Conservation (phyloP, 257 asterid species). For the Primulina tabacum region DNA sequence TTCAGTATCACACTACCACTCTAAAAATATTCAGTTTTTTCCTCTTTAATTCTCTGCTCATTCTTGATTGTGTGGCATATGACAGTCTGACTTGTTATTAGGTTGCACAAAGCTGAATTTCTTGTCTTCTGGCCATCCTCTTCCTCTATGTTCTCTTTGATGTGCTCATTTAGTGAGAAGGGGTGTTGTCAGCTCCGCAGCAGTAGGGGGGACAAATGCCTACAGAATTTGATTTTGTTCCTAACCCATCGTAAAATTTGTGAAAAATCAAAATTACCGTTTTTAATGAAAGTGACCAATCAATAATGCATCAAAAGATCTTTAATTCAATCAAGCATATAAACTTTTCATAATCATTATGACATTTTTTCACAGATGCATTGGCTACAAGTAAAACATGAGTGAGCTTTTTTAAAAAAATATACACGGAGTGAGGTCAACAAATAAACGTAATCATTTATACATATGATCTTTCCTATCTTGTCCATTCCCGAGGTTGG, state of each 20-base stretch:
- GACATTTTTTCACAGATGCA: neutral
- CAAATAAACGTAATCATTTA: too few relatives aligned
- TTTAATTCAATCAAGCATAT: neutral
- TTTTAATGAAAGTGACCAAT: too few relatives aligned
- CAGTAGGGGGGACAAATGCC: too few relatives aligned
- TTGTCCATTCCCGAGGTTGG: neutral
- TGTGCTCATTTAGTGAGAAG: neutral
- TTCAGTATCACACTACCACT: neutral
- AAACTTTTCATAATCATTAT: neutral
- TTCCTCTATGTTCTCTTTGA: neutral
- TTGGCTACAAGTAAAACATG: neutral
- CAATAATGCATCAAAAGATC: neutral
- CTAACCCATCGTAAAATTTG: neutral
- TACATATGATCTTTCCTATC: neutral
- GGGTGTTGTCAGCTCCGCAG: neutral
- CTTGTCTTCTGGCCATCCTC: neutral
- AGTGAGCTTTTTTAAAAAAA: neutral
- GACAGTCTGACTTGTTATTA: neutral
- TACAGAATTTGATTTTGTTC: neutral
- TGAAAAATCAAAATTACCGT: neutral
- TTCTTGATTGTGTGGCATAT: neutral
- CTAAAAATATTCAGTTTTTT: neutral
- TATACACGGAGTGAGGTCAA: too few relatives aligned
- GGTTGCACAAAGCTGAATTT: slow-evolving; percentile 12
- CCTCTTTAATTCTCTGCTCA: neutral